Evolutionary conservation across 2,329 filamentous ascomycete species (phyloP).

Genomic region (Trichoderma endophyticum): DNA sequence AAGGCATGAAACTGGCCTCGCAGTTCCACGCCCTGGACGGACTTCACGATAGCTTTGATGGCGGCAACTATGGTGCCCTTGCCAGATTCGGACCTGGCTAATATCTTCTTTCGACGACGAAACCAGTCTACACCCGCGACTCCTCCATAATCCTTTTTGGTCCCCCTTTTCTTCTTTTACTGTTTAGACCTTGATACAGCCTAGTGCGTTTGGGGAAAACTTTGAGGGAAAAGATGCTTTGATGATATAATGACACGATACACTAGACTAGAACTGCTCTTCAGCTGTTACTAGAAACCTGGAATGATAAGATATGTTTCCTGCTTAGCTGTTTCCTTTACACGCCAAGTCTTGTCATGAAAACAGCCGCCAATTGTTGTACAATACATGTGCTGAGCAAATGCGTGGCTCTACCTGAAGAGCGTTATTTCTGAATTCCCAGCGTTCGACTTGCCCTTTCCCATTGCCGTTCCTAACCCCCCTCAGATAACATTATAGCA

Average conservation of each 20-base stretch:
- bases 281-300: slow-evolving; percentile 5
- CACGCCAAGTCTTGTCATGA: background rate
- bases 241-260: slow-evolving; percentile 16
- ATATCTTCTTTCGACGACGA: background rate
- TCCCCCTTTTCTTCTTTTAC: background rate
- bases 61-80: slow-evolving; percentile 50
- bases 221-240: slow-evolving; percentile 2
- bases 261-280: slow-evolving; percentile 9
- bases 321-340: background rate
- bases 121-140: background rate
- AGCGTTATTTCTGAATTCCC: background rate
- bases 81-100: slow-evolving; percentile 46
- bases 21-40: slow-evolving; percentile 58
- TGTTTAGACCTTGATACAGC: slow-evolving; percentile 10
- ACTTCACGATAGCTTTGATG: slow-evolving; percentile 51
- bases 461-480: background rate
- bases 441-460: background rate
- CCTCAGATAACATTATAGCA: background rate
- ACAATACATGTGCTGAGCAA: slow-evolving; percentile 1
- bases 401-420: background rate
- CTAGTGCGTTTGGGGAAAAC: background rate
- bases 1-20: slow-evolving; percentile 52
- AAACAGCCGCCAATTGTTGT: slow-evolving; percentile 1
- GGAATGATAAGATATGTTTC: slow-evolving; percentile 7
- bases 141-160: background rate